Conservation (phyloP, 208 protist genomes). For the Angomonas deanei region DNA sequence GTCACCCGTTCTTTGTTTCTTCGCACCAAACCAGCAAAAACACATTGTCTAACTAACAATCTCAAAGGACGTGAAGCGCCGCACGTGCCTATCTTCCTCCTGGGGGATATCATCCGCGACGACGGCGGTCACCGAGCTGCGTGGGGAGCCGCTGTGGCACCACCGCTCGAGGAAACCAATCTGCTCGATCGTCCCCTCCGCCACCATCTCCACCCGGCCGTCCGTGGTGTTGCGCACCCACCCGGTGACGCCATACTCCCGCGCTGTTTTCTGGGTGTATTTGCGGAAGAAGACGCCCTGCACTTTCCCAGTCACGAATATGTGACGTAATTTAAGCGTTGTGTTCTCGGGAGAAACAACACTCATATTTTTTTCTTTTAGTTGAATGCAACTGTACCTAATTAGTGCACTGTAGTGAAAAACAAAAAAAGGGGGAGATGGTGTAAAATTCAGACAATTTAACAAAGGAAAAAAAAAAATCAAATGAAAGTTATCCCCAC, state of each 20-base stretch:
- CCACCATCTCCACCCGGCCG: conserved; percentile 69
- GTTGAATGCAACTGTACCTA: too few relatives aligned
- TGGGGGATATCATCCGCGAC: neutral
- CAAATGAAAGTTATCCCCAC: neutral
- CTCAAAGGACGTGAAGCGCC: neutral
- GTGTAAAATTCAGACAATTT: neutral
- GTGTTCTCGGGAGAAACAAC: neutral
- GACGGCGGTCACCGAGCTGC: conserved; percentile 38
- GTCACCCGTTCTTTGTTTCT: too few relatives aligned
- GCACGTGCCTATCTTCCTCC: neutral
- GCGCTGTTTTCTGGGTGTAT: conserved; percentile 48
- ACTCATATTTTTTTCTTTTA: conserved; percentile 7
- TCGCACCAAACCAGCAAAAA: too few relatives aligned
- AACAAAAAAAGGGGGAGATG: conserved; percentile 6
- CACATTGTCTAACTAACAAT: conserved; percentile 1
- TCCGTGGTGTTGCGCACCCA: conserved; percentile 79
- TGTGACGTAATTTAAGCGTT: conserved; percentile 23
- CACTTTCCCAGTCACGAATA: conserved; percentile 74
- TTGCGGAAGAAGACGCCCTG: conserved; percentile 90
- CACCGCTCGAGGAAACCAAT: conserved; percentile 50
- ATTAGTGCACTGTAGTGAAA: too few relatives aligned
- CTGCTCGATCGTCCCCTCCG: conserved; percentile 44
- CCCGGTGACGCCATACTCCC: conserved; percentile 50
- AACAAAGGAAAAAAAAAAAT: conserved; percentile 1
- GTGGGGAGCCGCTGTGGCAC: conserved; percentile 75